phyloP scores from a whole-genome alignment of 306 rosid species.

The Castanopsis chinensis region DNA sequence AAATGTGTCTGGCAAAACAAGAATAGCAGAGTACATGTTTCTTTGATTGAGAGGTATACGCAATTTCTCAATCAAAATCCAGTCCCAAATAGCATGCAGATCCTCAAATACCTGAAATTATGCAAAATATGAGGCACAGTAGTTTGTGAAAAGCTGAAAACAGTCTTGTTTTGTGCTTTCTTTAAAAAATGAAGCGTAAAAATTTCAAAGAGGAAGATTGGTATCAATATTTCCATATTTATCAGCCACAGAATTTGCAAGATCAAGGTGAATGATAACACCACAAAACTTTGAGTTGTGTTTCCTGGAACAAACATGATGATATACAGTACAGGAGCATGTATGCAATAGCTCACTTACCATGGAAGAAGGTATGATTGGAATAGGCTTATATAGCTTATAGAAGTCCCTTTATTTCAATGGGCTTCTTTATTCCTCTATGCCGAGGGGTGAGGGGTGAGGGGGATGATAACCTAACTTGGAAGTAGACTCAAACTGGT shows the following conservation, averaged over 20 bases:
- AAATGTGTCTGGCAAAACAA: conserved; percentile 88
- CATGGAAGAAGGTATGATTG: background rate
- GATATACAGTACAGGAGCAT: background rate
- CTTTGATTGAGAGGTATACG: conserved; percentile 73
- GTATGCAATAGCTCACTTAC: background rate
- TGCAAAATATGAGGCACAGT: conserved; percentile 14
- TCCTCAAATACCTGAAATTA: conserved; percentile 77
- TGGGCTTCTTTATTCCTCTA: too few species aligned
- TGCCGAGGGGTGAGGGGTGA: too few species aligned
- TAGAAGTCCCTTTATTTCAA: background rate
- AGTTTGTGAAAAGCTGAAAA: background rate
- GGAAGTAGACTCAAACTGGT: too few species aligned
- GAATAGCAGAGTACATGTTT: conserved; percentile 76
- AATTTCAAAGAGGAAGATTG: background rate
- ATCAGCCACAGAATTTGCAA: background rate
- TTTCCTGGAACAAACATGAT: background rate
- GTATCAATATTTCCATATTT: background rate
- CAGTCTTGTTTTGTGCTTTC: background rate
- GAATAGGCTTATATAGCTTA: background rate
- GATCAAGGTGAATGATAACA: background rate
- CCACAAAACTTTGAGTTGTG: background rate
- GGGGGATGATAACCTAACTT: too few species aligned
- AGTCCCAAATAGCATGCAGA: conserved; percentile 83
- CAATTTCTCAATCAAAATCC: conserved; percentile 80
- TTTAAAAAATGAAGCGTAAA: background rate